Conservation (phyloP, 2,329 filamentous ascomycete species). For the Sporothrix euskadiensis region DNA sequence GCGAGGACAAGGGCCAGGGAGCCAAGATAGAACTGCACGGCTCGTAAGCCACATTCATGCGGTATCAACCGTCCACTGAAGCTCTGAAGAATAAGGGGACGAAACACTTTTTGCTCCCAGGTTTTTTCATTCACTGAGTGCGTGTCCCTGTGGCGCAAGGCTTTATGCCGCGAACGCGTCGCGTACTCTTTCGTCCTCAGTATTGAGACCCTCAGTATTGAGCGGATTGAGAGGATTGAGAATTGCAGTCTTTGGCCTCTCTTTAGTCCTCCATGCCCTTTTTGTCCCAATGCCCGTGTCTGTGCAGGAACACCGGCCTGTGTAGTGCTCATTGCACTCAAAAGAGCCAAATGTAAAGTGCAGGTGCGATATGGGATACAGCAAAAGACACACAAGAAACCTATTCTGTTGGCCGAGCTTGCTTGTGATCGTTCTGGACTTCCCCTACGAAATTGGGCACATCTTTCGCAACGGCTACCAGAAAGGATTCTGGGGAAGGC, state of each 20-base stretch:
- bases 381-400: background rate
- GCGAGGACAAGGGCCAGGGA: background rate
- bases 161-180: background rate
- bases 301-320: background rate
- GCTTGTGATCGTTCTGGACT: background rate
- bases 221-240: too few species aligned
- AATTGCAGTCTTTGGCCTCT: conserved; percentile 2
- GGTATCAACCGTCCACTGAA: background rate
- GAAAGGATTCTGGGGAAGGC: background rate
- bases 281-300: background rate
- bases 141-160: conserved; percentile 6
- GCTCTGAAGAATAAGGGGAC: background rate
- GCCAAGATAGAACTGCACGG: background rate
- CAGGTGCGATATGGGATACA: background rate
- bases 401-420: background rate
- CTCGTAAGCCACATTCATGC: background rate
- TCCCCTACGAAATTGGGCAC: background rate
- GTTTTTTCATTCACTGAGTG: background rate
- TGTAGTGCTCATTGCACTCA: background rate
- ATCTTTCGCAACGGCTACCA: background rate
- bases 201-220: too few species aligned
- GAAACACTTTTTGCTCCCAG: background rate
- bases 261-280: background rate
- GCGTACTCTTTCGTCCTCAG: background rate
- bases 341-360: background rate